A percentile compares a stretch with the other conserved stretches of the same genome.
phyloP scores from a whole-genome alignment of 2,329 filamentous ascomycete genomes.

The Phyllosticta capitalensis region DNA sequence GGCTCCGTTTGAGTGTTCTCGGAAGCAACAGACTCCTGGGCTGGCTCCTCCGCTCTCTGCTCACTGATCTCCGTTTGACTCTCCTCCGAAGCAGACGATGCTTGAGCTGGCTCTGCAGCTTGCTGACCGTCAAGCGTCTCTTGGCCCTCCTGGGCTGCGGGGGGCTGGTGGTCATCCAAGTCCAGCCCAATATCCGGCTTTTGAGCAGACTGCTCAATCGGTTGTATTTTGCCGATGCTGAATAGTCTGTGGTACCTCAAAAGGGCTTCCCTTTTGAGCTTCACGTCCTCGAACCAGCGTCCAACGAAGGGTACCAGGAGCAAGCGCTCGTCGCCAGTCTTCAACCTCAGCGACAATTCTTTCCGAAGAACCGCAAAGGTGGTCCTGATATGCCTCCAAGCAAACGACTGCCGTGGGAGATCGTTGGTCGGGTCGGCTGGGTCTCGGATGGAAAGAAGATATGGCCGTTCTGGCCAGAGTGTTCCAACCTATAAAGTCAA shows the following conservation, averaged over 20 bases:
- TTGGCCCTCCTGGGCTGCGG: too few species aligned
- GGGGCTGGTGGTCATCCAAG: too few species aligned
- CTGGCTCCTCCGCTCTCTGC: too few species aligned
- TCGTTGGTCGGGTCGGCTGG: constrained; percentile 50
- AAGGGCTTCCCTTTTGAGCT: background rate
- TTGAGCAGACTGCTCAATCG: too few species aligned
- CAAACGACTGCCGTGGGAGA: constrained; percentile 40
- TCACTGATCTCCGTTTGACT: too few species aligned
- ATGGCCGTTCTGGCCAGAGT: constrained; percentile 17
- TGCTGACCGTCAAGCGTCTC: too few species aligned
- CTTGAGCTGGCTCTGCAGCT: too few species aligned
- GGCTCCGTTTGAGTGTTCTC: too few species aligned
- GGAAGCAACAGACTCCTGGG: too few species aligned
- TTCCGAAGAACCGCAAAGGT: constrained; percentile 17
- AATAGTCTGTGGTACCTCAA: background rate
- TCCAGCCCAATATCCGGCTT: too few species aligned
- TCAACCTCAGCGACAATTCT: background rate
- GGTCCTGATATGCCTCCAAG: constrained; percentile 41
- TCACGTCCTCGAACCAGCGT: background rate
- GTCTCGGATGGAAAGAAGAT: constrained; percentile 48
- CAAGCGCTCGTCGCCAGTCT: background rate
- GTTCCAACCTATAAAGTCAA: background rate
- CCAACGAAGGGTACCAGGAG: constrained; percentile 1
- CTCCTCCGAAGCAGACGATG: too few species aligned
- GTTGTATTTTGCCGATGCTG: background rate